These are phyloP conservation scores for Solanum piurae DNA, from an alignment of 257 asterid genomes.

Conservation along the genomic window DNA sequence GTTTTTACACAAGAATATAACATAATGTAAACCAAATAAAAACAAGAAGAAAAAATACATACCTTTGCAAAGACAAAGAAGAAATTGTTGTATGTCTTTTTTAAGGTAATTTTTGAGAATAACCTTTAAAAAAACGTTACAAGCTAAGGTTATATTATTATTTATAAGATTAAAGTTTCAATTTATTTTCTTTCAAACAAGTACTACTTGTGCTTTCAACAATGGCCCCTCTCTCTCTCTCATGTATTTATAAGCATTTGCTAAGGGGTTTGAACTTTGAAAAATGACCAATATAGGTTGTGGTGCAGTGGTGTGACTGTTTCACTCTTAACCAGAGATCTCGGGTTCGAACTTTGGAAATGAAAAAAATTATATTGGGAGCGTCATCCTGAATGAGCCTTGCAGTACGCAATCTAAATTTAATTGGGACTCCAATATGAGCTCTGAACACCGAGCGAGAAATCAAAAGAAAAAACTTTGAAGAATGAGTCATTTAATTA, in stretches of 20 bases:
- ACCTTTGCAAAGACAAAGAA: not conserved
- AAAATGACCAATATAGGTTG: not conserved
- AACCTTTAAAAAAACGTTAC: not conserved
- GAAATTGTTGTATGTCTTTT: not conserved
- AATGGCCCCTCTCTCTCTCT: not conserved
- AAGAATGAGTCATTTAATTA: not conserved
- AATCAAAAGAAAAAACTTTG: no score
- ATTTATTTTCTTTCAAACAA: not conserved
- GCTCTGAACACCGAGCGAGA: rapidly evolving
- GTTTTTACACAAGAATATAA: not conserved
- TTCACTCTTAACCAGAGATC: no score
- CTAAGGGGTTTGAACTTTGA: not conserved
- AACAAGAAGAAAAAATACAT: not conserved
- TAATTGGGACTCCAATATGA: rapidly evolving
- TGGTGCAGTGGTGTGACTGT: rapidly evolving
- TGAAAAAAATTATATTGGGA: no score
- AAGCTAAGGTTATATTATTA: not conserved
- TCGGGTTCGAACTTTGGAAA: rapidly evolving
- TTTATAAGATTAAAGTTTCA: not conserved
- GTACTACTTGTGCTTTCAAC: not conserved
- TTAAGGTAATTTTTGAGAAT: not conserved
- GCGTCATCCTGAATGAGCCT: rapidly evolving
- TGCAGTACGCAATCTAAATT: not conserved
- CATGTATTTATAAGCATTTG: not conserved
- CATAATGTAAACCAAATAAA: not conserved